Base-by-base conservation (phyloP, 2,329 filamentous ascomycete genomes). In the Fusarium burgessii region DNA sequence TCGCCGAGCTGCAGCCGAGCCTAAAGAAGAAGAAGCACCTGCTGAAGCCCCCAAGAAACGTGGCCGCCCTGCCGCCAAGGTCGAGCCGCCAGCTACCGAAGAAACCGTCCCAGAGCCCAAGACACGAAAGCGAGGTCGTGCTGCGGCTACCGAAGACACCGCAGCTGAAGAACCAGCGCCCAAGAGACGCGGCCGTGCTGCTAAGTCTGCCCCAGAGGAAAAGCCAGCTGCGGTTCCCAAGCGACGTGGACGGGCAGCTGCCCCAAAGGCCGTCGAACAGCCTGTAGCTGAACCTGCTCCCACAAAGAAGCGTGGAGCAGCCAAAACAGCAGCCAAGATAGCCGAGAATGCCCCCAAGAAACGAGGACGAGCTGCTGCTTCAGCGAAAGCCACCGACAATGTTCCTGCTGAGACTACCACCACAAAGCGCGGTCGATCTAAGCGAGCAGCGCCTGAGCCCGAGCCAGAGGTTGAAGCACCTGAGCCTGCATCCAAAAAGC, bases 351-450 rank as follows among this genome's bases (percentile, higher is more conserved):
- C 65, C 3, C 55, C 66, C 6, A 73, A 58, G 58, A 66, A 52
- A 38, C 70, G 70, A 2, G 66, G 70, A 42, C 64, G 66, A 7
- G 50, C 42, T 20, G 46, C 58, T 23, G 51, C 59, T 29, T 35
- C 62, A 17, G 25, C 43, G 4, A 64, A 70, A 14, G 35, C 25
- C 7, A 23, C 41, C 3, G 66, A 68, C 12, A 50, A 54, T 20
- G 41, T 25, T 7, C 40, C 49, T 5, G 36, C 58, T 3, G 47
- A 73, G 18, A 50, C 58, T 11, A 25, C 58, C 13, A 74, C 70
- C 33, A 68, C 68, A 42, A 75, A 75, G 29, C 61, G 70, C 14
- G 74, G 72, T 2, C 70, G 74, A n/a, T 23, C 74, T 29, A 70
- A 71, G 25, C 62, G 58, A 17, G 43, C 70, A 36, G 63, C 63